Evolutionary conservation across 2,329 filamentous ascomycete genomes (phyloP), one percentile per base, ranked within the genome.

Genomic region (Cladobotryum protrusum): DNA sequence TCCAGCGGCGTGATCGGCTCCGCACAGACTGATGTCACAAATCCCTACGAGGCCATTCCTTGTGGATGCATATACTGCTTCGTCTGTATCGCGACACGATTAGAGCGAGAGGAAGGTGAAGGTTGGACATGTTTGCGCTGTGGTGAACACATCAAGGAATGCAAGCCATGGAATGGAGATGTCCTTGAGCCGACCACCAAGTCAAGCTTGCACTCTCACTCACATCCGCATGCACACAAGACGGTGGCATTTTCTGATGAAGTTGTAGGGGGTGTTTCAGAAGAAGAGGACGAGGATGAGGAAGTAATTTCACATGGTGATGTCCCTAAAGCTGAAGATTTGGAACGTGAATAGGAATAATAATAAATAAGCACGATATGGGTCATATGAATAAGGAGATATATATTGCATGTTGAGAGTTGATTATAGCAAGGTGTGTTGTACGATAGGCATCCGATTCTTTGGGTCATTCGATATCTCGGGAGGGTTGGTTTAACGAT

Each of bases 61-160:
- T 99, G 93, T 61, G 87, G 87, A 1, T 96, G 91, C 66, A 77
- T 96, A 52, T 99, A 97, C 71, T 99, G 93, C 69, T 99, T 95
- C 64, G 89, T 95, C 15, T 99, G 93, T 63, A 70, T 97, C n/a
- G 89, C 91, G 3, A 89, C 90, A 51, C 82, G 88, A 52, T 77
- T 99, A 40, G 92, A 96, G 67, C 82, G 85, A 5, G 92, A 97
- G 68, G 92, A 96, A 65, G 93, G 92, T 32, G 89, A 96, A 63
- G 92, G 92, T 2, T 96, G 91, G 89, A 79, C 82, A 11, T 99
- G 93, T 69, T 72, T 99, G 43, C 80, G 93, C 17, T 99, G 93
- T 63, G 91, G 91, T 15, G 86, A 89, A 62, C 66, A 86, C 17
- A 82, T 95, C 44, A 89, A 86, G 63, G 83, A 91, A 64, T 97